Percentiles rank a stretch among this genome's conserved stretches.
phyloP scores from a whole-genome alignment of 1,284 basidiomycete genomes.

The Cutaneotrichosporon dermatis region DNA sequence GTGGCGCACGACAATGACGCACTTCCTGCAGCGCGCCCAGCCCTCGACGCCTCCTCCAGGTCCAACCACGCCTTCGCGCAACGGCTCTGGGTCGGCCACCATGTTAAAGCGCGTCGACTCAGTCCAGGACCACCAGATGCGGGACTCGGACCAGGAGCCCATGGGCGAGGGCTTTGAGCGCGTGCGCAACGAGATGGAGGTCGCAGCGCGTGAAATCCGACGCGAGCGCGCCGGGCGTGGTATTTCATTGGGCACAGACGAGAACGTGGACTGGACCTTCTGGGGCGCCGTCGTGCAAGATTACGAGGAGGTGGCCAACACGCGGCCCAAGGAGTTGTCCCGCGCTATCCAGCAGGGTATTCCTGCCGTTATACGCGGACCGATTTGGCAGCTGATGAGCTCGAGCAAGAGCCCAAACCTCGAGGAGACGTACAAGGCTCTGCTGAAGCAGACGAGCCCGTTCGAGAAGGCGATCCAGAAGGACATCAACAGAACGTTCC shows the following conservation, averaged over 20 bases:
- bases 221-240: conserved; percentile 53
- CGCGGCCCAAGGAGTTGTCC: conserved; percentile 72
- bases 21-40: conserved; percentile 21
- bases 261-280: conserved; percentile 64
- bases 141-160: conserved; percentile 8
- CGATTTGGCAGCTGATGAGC: conserved; percentile 99
- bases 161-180: conserved; percentile 45
- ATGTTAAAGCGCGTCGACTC: conserved; percentile 32
- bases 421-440: conserved; percentile 75
- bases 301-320: conserved; percentile 76
- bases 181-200: conserved; percentile 45
- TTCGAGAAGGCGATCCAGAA: conserved; percentile 93
- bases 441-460: conserved; percentile 75
- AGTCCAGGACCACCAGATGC: conserved; percentile 5
- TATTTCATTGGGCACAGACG: background rate
- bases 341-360: conserved; percentile 89
- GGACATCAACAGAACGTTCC: conserved; percentile 92
- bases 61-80: conserved; percentile 9
- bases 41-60: conserved; percentile 14
- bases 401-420: conserved; percentile 85
- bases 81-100: conserved; percentile 19
- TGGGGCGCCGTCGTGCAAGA: conserved; percentile 94
- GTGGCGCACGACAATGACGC: conserved; percentile 38
- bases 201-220: conserved; percentile 45
- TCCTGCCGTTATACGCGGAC: conserved; percentile 68